Percentiles rank a stretch among this genome's conserved stretches.
Evolutionary conservation across 306 rosid species (phyloP).

Genomic region (Pyrus bretschneideri): DNA sequence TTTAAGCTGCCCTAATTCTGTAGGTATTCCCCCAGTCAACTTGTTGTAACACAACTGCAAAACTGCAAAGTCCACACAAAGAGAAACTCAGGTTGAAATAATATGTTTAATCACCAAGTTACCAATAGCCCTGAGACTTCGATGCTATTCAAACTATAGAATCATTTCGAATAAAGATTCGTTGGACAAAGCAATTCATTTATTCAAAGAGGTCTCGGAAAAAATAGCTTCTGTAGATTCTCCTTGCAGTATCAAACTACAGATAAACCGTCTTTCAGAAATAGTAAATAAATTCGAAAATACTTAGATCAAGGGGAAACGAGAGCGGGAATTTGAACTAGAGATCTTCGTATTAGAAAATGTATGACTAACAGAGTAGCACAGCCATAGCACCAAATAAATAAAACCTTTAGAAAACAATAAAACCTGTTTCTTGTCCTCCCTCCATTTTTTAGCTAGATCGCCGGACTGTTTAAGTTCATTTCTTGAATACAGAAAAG

Average conservation of each 20-base stretch:
- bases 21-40: slow-evolving; percentile 65
- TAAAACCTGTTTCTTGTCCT: background rate
- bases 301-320: background rate
- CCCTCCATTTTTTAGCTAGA: background rate
- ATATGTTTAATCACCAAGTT: background rate
- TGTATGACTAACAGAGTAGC: background rate
- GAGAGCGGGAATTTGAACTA: background rate
- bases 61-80: slow-evolving; percentile 39
- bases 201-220: background rate
- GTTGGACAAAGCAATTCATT: background rate
- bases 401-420: background rate
- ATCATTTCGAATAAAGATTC: background rate
- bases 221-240: background rate
- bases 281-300: background rate
- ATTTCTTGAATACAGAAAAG: background rate
- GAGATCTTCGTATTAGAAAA: background rate
- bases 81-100: background rate
- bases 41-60: slow-evolving; percentile 85
- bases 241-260: background rate
- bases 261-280: background rate
- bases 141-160: background rate
- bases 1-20: slow-evolving; percentile 46
- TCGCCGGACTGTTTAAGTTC: background rate
- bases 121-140: background rate
- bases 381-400: background rate